These are phyloP conservation scores for Nannochloropsis gaditana DNA, from an alignment of 108 stramenopile genomes.

Conservation along the genomic window DNA sequence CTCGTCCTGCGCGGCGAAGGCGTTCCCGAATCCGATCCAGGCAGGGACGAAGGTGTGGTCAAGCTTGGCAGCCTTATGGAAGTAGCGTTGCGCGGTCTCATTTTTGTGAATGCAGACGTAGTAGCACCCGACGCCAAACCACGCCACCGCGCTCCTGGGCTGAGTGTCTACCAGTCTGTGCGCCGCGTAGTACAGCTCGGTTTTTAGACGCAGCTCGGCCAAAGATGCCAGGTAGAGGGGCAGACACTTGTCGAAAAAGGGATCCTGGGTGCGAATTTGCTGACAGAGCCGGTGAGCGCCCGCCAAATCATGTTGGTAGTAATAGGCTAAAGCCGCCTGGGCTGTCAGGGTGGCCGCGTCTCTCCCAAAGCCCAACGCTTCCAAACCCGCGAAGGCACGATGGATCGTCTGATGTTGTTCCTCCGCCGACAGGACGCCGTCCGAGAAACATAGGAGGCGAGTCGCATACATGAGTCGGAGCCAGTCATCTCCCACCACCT, in stretches of 20 bases:
- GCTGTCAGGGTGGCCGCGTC: conserved; percentile 36
- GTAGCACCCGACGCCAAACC: conserved; percentile 92
- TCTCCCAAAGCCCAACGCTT: conserved; percentile 26
- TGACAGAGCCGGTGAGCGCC: conserved; percentile 32
- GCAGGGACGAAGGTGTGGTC: conserved; percentile 74
- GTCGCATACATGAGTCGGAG: conserved; percentile 29
- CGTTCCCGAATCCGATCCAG: conserved; percentile 88
- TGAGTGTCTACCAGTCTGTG: conserved; percentile 82
- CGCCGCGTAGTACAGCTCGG: conserved; percentile 76
- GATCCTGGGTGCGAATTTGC: conserved; percentile 25
- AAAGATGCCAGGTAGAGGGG: conserved; percentile 29
- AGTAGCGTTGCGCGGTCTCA: conserved; percentile 84
- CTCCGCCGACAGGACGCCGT: conserved; percentile 8
- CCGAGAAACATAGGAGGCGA: conserved; percentile 26
- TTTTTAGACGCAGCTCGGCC: conserved; percentile 68
- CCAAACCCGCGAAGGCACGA: conserved; percentile 17
- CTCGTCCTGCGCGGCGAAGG: conserved; percentile 88
- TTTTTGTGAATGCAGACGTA: conserved; percentile 73
- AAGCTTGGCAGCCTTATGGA: conserved; percentile 70
- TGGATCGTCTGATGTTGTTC: neutral
- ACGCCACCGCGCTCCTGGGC: conserved; percentile 69
- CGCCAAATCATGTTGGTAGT: conserved; percentile 26
- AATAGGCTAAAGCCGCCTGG: conserved; percentile 34
- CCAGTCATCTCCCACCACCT: conserved; percentile 25
- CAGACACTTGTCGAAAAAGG: conserved; percentile 23